Evolutionary conservation across 73 alveolate genomes (phyloP).

Genomic region (Symbiodinium natans): DNA sequence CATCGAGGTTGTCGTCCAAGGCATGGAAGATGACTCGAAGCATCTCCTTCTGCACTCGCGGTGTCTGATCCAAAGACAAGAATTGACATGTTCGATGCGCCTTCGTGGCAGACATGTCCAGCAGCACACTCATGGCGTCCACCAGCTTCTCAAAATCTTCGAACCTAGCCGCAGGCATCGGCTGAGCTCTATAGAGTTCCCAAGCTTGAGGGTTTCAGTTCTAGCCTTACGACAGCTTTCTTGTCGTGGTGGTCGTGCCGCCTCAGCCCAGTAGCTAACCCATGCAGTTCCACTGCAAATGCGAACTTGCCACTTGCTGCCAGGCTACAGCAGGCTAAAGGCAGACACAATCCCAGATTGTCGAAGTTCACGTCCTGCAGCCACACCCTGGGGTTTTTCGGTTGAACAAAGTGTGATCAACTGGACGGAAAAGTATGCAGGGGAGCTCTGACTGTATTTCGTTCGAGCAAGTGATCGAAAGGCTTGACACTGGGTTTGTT

Average conservation of each 20-base stretch:
- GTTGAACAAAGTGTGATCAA: no score
- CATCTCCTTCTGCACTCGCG: conserved; percentile 23
- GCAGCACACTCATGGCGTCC: conserved; percentile 49
- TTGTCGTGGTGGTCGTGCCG: neutral
- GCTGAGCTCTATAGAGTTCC: neutral
- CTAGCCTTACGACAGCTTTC: neutral
- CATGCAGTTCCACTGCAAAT: no score
- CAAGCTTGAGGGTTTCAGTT: neutral
- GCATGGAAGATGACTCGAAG: conserved; percentile 54
- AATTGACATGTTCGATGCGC: neutral
- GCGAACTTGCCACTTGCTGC: neutral
- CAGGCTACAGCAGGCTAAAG: conserved; percentile 41
- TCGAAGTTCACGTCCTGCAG: conserved; percentile 36
- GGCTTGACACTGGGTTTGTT: no score
- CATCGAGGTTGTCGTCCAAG: conserved; percentile 58
- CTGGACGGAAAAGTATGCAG: no score
- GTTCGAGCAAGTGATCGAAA: no score
- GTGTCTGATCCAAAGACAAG: neutral
- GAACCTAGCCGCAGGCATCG: conserved; percentile 9
- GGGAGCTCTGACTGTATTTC: no score
- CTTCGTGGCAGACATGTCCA: conserved; percentile 2
- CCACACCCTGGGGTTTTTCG: neutral
- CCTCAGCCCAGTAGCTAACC: no score
- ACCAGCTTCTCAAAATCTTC: conserved; percentile 71
- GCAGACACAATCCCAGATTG: conserved; percentile 36